Percentiles rank a stretch among this genome's conserved stretches.
phyloP scores from a whole-genome alignment of 2,329 filamentous ascomycete genomes.

The Rutstroemia sydowiana region DNA sequence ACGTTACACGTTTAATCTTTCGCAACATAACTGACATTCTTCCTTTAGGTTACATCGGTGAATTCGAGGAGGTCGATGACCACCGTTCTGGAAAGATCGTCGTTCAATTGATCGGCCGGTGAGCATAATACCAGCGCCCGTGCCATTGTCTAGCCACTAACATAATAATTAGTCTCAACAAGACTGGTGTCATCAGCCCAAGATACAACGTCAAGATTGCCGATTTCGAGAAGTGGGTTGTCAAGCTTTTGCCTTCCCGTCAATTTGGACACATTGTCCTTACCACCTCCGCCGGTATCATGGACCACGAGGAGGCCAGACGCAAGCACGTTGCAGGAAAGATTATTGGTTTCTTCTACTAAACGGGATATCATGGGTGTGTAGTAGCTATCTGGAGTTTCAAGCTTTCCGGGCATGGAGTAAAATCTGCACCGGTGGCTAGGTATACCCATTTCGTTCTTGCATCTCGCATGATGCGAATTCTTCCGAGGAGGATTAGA shows the following conservation, averaged over 20 bases:
- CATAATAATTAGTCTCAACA: slow-evolving; percentile 63
- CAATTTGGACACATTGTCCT: slow-evolving; percentile 99
- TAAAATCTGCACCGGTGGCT: slow-evolving; percentile 15
- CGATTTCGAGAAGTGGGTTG: slow-evolving; percentile 99
- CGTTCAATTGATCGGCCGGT: slow-evolving; percentile 96
- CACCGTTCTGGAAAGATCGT: slow-evolving; percentile 99
- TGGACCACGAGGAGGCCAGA: slow-evolving; percentile 99
- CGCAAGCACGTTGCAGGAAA: slow-evolving; percentile 99
- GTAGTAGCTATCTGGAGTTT: slow-evolving; percentile 25
- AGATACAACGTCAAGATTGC: slow-evolving; percentile 98
- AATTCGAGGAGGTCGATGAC: slow-evolving; percentile 99
- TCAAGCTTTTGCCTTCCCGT: slow-evolving; percentile 97
- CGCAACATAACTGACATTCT: slow-evolving; percentile 69
- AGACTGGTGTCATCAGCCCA: slow-evolving; percentile 98
- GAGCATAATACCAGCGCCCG: slow-evolving; percentile 20
- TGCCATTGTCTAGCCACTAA: background rate
- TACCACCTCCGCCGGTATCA: slow-evolving; percentile 98
- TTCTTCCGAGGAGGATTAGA: slow-evolving; percentile 23
- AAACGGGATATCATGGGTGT: slow-evolving; percentile 34
- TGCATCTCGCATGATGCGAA: slow-evolving; percentile 20
- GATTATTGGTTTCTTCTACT: slow-evolving; percentile 99
- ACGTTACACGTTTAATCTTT: slow-evolving; percentile 89
- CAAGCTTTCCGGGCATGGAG: slow-evolving; percentile 14
- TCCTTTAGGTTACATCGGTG: slow-evolving; percentile 84
- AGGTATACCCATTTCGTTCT: slow-evolving; percentile 26